Percentiles rank a stretch among this genome's conserved stretches.
Evolutionary conservation across 202 grass and related monocot species (phyloP).

Genomic region (Cymbopogon flexuosus): DNA sequence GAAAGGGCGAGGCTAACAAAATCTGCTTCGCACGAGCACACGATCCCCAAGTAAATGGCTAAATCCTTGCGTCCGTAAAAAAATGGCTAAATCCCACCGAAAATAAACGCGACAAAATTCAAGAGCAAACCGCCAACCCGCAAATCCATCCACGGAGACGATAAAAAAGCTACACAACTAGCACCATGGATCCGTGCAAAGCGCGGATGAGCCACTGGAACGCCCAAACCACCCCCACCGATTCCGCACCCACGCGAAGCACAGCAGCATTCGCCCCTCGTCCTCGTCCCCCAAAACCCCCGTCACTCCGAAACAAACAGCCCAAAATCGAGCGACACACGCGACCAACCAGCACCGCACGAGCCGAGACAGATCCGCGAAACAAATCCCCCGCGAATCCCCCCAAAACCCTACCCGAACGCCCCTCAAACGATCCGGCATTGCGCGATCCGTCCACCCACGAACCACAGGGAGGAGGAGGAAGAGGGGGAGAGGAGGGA

Average conservation of each 20-base stretch:
- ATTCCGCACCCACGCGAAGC: neutral
- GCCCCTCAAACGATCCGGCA: neutral
- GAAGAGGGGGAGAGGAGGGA: neutral
- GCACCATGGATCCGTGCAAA: neutral
- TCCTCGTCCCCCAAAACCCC: neutral
- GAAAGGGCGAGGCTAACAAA: neutral
- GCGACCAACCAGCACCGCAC: neutral
- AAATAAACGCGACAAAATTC: slow-evolving; percentile 4
- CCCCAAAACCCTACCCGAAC: neutral
- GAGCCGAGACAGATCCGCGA: neutral
- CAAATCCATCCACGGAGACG: neutral
- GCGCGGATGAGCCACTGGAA: neutral
- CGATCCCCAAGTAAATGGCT: neutral
- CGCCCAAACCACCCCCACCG: neutral
- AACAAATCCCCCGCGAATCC: neutral
- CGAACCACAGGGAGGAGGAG: neutral
- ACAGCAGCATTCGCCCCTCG: neutral
- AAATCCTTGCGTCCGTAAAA: neutral
- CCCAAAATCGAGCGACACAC: neutral
- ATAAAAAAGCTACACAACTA: neutral
- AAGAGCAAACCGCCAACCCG: neutral
- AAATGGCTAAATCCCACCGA: neutral
- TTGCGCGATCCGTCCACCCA: neutral
- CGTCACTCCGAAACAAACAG: neutral
- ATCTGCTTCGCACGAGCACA: neutral